A percentile compares a stretch with the other conserved stretches of the same genome.
Evolutionary conservation across 306 rosid species (phyloP).

Genomic region (Sechiopsis laciniata): DNA sequence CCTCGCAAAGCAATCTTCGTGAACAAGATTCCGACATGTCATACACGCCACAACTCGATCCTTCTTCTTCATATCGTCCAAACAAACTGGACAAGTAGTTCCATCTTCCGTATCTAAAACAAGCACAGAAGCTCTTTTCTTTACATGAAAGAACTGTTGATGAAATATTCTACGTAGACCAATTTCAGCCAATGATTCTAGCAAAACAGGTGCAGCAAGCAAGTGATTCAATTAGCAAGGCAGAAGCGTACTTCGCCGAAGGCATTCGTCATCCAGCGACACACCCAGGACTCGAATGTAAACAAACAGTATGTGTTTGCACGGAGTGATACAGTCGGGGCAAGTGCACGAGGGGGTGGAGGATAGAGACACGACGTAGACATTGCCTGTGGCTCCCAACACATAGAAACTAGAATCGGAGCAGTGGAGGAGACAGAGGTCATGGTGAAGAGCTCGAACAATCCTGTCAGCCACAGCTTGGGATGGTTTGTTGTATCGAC

Average conservation of each 20-base stretch:
- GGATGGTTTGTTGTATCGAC: constrained; percentile 36
- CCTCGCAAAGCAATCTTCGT: constrained; percentile 59
- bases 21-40: constrained; percentile 65
- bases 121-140: neutral
- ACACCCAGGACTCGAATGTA: constrained; percentile 60
- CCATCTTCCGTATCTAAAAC: constrained; percentile 45
- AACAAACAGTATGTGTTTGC: constrained; percentile 80
- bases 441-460: constrained; percentile 66
- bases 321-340: constrained; percentile 69
- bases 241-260: constrained; percentile 48
- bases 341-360: constrained; percentile 64
- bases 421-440: constrained; percentile 72
- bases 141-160: constrained; percentile 36
- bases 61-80: constrained; percentile 61
- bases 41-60: constrained; percentile 55
- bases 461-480: constrained; percentile 47
- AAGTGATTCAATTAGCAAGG: constrained; percentile 50
- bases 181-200: constrained; percentile 48
- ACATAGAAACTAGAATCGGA: constrained; percentile 54
- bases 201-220: constrained; percentile 34
- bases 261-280: constrained; percentile 43
- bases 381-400: constrained; percentile 76
- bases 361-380: constrained; percentile 53
- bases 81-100: constrained; percentile 58
- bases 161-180: constrained; percentile 52